Base-by-base conservation (phyloP, 495 filamentous ascomycete species). In the Penicillium waksmanii region DNA sequence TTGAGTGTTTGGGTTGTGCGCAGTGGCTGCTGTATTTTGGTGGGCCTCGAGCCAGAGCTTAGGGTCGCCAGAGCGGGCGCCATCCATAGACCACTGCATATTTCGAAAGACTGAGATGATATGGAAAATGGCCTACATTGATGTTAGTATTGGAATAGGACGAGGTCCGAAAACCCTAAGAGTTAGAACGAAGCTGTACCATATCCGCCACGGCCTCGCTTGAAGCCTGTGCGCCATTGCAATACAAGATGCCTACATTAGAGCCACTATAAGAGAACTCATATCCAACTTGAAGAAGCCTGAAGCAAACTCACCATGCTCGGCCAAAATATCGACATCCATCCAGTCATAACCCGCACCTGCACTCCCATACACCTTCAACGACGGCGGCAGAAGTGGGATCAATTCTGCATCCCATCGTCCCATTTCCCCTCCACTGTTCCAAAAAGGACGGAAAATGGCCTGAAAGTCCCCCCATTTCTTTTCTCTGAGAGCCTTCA, bases 321-420 rank as follows among this genome's bases (percentile, higher is more conserved):
- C 38, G 3, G 58, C 58, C 47, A 61, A 18, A 9, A 61, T 61
- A 51, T 61, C 58, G 7, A 61, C 58, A 47, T 61, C 58, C 58
- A 61, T 61, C 58, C 58, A 61, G 58, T 61, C 58, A 56, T 61
- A 61, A 3, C 58, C 58, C 5, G 58, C 58, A 23, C 58, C 58
- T 17, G 58, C 58, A 38, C 58, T 61, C 10, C 18, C 58, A 51
- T 51, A 61, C 17, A 61, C 53, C 35, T 52, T 61, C 15, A 61
- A 12, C 5, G 58, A 61, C 23, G 44, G 6, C 1, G 58, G 58
- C 15, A 61, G 23, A 11, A 61, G 13, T 18, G 52, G 58, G 27
- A 61, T 61, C 18, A 61, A 42, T 33, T 61, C 59, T 5, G 58
- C 58, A 56, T 61, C 58, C 58, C 58, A 61, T 11, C 58, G 52